Percentiles rank a stretch among this genome's conserved stretches.
phyloP scores from a whole-genome alignment of 108 stramenopile genomes.

The Pseudonitzschia delicatissima region DNA sequence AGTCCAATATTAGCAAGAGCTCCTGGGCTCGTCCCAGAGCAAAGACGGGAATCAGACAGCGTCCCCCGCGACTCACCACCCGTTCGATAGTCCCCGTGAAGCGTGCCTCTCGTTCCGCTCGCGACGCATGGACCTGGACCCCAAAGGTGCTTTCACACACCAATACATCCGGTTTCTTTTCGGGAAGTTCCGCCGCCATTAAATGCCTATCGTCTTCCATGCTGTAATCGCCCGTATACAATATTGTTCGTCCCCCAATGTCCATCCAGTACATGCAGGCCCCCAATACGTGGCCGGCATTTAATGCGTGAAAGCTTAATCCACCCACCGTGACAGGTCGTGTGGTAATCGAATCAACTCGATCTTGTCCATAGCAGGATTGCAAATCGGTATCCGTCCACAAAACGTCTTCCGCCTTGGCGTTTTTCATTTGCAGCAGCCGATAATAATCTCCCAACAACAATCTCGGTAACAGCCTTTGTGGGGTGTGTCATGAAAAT shows the following conservation, averaged over 20 bases:
- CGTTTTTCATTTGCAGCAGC: conserved; percentile 74
- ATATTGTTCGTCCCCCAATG: conserved; percentile 87
- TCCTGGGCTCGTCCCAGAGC: conserved; percentile 96
- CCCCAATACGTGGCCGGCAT: conserved; percentile 98
- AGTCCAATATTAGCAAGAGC: conserved; percentile 94
- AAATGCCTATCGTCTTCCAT: conserved; percentile 97
- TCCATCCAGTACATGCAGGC: conserved; percentile 98
- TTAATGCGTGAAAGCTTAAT: conserved; percentile 92
- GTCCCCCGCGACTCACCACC: conserved; percentile 87
- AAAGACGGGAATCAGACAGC: conserved; percentile 97
- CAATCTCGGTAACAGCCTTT: conserved; percentile 92
- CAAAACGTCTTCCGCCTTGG: conserved; percentile 70
- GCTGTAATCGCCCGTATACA: conserved; percentile 99
- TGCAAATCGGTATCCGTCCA: conserved; percentile 92
- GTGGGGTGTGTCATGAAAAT: conserved; percentile 99
- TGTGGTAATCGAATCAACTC: conserved; percentile 95
- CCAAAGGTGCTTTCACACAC: conserved; percentile 97
- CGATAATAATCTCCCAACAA: conserved; percentile 92
- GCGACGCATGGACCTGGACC: conserved; percentile 88
- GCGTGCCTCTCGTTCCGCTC: conserved; percentile 90
- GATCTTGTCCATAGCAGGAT: conserved; percentile 91
- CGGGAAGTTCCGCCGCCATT: conserved; percentile 95
- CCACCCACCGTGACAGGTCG: conserved; percentile 84
- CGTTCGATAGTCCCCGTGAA: conserved; percentile 90
- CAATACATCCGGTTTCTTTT: conserved; percentile 87